Base-by-base conservation (phyloP, 2,329 filamentous ascomycete species). In the Sordariomycetes sp. region DNA sequence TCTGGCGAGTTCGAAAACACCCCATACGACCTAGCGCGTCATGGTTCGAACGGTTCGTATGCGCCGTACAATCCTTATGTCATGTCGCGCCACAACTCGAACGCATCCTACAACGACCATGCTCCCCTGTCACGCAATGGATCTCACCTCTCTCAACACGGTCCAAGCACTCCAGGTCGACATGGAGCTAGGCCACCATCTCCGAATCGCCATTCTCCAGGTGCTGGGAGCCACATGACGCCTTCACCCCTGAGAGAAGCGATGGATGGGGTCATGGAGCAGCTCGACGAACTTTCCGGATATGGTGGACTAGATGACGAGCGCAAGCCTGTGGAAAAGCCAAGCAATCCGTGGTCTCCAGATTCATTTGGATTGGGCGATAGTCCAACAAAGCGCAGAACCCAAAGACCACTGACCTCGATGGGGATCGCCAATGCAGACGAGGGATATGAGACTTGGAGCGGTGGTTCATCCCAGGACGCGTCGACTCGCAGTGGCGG, bases 241-340 rank as follows among this genome's bases (percentile, higher is more conserved):
- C 92, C 92, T 2, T 96, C 92, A 3, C 92, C 92, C 1, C 64
- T 98, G 4, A 74, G 92, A 39, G 86, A 88, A 55, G 92, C 92
- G 2, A 98, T 98, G 87, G 90, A 96, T 51, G 90, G 93, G 56
- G 88, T 98, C 4, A 95, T 96, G 77, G 86, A 92, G 44, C 93
- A 92, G 36, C 61, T 98, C 28, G 82, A 94, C 51, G 87, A 88
- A 39, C 85, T 98, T 67, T 56, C 53, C 16, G 37, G 37, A 3
- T 37, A 30, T n/a, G 32, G 36, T 3, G 31, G 28, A 5, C 25
- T 23, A 4, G 33, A 41, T 9, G 20, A 24, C 5, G 16, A n/a
- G 18, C 20, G n/a, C 3, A 16, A 10, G 9, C n/a, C 20, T 15
- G 33, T 32, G 1, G 68, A 75, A 27, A 63, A 70, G 1, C 64